Evolutionary conservation across 192 early-diverging fungal genomes (phyloP).

Genomic region (Coemansia sp.): DNA sequence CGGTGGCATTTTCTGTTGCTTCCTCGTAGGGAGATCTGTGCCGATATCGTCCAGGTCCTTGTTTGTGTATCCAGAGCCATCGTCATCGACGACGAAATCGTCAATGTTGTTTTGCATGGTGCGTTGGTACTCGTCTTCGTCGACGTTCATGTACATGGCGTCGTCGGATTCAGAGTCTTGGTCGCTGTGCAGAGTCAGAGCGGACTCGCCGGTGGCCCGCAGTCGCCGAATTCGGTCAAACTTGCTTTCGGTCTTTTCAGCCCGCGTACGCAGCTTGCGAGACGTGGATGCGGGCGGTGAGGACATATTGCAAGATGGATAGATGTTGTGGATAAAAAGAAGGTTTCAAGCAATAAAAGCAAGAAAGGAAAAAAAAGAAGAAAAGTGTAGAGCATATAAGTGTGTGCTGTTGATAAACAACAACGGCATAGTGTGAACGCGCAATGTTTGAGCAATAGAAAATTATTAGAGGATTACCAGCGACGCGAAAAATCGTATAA

Average conservation of each 20-base stretch:
- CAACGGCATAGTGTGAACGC: no score
- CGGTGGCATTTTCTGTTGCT: constrained; percentile 1
- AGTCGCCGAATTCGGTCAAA: constrained; percentile 41
- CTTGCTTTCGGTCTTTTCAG: constrained; percentile 18
- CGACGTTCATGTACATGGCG: constrained; percentile 34
- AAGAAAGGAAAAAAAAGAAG: not conserved
- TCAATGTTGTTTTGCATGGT: constrained; percentile 13
- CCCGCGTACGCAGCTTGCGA: constrained; percentile 24
- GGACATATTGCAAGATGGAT: no score
- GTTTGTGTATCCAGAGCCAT: constrained; percentile 37
- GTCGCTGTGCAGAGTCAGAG: constrained; percentile 8
- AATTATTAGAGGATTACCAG: not conserved
- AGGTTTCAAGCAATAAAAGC: no score
- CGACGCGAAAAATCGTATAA: not conserved
- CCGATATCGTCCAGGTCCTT: constrained; percentile 29
- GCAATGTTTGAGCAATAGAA: not conserved
- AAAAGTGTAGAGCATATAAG: not conserved
- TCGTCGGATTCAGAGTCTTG: constrained; percentile 9
- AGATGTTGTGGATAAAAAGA: not conserved
- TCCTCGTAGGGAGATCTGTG: not conserved
- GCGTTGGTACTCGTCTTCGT: constrained; percentile 44
- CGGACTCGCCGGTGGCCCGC: constrained; percentile 38
- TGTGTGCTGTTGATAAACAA: not conserved
- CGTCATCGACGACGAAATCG: constrained; percentile 51
- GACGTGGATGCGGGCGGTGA: constrained; percentile 10